Base-by-base conservation (phyloP, 2,329 filamentous ascomycete genomes). In the Dendryphion nanum region DNA sequence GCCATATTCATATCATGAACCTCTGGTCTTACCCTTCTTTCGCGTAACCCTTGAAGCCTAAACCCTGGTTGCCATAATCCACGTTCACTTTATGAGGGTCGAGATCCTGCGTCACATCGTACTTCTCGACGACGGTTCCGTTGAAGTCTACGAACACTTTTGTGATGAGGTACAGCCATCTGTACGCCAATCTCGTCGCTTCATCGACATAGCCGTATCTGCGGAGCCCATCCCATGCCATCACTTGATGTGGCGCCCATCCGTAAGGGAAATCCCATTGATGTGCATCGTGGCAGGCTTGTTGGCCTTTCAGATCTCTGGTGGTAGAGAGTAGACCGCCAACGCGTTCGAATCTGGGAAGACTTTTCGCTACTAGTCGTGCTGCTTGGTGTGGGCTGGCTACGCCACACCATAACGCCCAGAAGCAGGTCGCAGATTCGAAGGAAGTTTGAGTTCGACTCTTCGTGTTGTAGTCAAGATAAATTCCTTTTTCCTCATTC, bases 181-280 rank as follows among this genome's bases (percentile, higher is more conserved):
- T 89, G 69, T 96, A 96, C 0, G 87, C 85, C 46, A 96, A 70
- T 24, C 88, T 75, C 68, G 94, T 85, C 2, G 88, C 88, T 44
- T 95, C 89, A 19, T 91, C 85, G 17, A 82, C 81, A 61, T 93
- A 95, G 42, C 89, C 88, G 62, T 95, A 96, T 12, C 88, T 83
- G 53, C 87, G 77, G 37, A 96, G 72, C 2, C 89, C 90, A 1
- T 86, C 89, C 90, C 90, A 96, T 1, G 90, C 89, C 29, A 96
- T 78, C 73, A 96, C 95, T 71, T 96, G 90, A 40, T 26, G 23
- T 8, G 23, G 23, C n/a, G 23, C 23, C 23, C 23, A 26, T n/a
- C 90, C 90, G 60, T 90, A 95, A 1, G 90, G 90, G 62, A 88
- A 95, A 64, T 96, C 90, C 90, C 90, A 96, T 64, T 96, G 90